A percentile compares a stretch with the other conserved stretches of the same genome.
Evolutionary conservation across 345 rosid species (phyloP).

Genomic region (Citrus sp.): DNA sequence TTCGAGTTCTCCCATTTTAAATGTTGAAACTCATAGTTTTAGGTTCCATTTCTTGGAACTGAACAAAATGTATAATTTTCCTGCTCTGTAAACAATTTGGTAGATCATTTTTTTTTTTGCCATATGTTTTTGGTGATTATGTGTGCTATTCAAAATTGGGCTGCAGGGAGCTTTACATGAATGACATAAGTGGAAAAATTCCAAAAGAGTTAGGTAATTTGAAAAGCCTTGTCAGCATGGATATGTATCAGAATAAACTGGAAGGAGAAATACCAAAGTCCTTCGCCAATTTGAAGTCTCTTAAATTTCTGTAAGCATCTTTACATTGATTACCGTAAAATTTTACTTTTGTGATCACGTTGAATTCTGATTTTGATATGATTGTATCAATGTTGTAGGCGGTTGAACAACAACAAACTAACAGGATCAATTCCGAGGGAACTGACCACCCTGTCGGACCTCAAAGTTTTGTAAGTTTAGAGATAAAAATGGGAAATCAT

Average conservation of each 20-base stretch:
- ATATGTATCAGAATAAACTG: constrained; percentile 49
- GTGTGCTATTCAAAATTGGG: constrained; percentile 7
- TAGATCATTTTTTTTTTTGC: neutral
- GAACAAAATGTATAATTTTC: neutral
- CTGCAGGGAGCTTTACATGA: constrained; percentile 66
- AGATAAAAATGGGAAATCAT: neutral
- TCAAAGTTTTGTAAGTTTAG: constrained; percentile 58
- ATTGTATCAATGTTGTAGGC: constrained; percentile 33
- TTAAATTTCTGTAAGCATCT: constrained; percentile 59
- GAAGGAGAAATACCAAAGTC: constrained; percentile 65
- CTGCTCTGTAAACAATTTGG: neutral
- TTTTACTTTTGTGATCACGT: neutral
- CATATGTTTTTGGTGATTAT: neutral
- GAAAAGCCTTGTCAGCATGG: constrained; percentile 59
- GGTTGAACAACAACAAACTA: constrained; percentile 64
- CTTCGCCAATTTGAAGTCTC: constrained; percentile 55
- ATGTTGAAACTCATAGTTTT: neutral
- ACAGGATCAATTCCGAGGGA: constrained; percentile 64
- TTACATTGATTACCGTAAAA: neutral
- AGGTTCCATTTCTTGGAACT: neutral
- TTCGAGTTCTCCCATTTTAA: neutral
- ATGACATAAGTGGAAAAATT: constrained; percentile 44
- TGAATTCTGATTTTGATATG: neutral
- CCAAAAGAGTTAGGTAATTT: constrained; percentile 59
- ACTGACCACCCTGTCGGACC: constrained; percentile 48